Evolutionary conservation across 2,329 filamentous ascomycete species (phyloP), one percentile per base, ranked within the genome.

Genomic region (Fusarium musae): DNA sequence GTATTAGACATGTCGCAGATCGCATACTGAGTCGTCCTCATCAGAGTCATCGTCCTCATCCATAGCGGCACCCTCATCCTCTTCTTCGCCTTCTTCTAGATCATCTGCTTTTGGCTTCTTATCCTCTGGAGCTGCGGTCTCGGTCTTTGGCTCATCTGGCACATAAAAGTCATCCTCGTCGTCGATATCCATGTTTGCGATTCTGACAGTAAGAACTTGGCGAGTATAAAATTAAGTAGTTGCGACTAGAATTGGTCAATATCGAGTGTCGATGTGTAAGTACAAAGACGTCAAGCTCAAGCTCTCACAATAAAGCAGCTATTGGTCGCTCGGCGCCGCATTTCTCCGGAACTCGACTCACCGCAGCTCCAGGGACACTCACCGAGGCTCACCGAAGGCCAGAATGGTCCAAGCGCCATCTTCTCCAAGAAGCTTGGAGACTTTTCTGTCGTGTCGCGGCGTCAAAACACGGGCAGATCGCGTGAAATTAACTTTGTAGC

Each of bases 141-240:
- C 79, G 26, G 79, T 77, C 56, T 83, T 83, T 43, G 86, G 83
- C 80, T 91, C 89, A 67, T 91, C 90, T 3, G 88, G 87, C 65
- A 87, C 87, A 78, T 92, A 92, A 77, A 92, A 90, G 80, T 92
- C 90, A 73, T 92, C 90, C 57, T 91, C 90, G 73, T 92, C 90
- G 80, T 92, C 90, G 66, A 92, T 87, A 78, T 92, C 90, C 89
- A 92, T 92, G 28, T 72, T 85, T 78, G 64, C 69, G 66, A 70
- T 43, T 56, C 13, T 75, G 28, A 15, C 28, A 19, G 34, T 37
- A 19, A 26, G 26, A 13, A 30, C 42, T 49, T 58, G 49, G n/a
- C 28, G 30, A 36, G 16, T 15, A 32, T 44, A 16, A 17, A 34
- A 6, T 40, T 46, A n/a, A 28, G 15, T 21, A 13, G 44, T 43